A percentile compares a stretch with the other conserved stretches of the same genome.
Evolutionary conservation across 2,329 filamentous ascomycete genomes (phyloP).

Genomic region (Fusarium sororula): DNA sequence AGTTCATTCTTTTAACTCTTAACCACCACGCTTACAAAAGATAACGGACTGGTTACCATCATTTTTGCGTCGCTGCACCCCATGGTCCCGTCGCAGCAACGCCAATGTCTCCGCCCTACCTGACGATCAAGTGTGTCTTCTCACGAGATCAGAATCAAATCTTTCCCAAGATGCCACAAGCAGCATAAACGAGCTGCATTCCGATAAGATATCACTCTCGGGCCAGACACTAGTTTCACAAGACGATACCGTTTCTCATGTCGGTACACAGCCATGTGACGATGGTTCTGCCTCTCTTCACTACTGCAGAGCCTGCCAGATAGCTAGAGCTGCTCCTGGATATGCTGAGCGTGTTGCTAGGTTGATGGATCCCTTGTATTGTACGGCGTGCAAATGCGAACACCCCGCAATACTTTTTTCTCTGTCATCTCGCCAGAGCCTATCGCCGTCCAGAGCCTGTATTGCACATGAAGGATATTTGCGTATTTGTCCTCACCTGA

Average conservation of each 20-base stretch:
- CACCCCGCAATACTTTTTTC: not conserved
- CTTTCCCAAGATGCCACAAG: not conserved
- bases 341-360: not conserved
- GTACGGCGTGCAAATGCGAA: not conserved
- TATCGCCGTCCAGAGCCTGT: not conserved
- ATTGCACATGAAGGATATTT: not conserved
- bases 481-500: not conserved
- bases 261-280: not conserved
- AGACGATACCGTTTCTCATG: not conserved
- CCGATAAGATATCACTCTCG: accelerated
- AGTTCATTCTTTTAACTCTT: not conserved
- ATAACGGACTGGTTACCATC: not conserved
- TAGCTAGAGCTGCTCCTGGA: not conserved
- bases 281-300: not conserved
- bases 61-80: not conserved
- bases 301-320: not conserved
- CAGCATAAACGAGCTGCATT: not conserved
- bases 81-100: not conserved
- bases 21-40: not conserved
- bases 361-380: not conserved
- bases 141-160: not conserved
- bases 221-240: not conserved
- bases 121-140: not conserved
- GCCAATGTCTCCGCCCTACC: not conserved
- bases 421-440: not conserved